phyloP scores from a whole-genome alignment of 495 filamentous ascomycete species.

The Bombardia bombarda region DNA sequence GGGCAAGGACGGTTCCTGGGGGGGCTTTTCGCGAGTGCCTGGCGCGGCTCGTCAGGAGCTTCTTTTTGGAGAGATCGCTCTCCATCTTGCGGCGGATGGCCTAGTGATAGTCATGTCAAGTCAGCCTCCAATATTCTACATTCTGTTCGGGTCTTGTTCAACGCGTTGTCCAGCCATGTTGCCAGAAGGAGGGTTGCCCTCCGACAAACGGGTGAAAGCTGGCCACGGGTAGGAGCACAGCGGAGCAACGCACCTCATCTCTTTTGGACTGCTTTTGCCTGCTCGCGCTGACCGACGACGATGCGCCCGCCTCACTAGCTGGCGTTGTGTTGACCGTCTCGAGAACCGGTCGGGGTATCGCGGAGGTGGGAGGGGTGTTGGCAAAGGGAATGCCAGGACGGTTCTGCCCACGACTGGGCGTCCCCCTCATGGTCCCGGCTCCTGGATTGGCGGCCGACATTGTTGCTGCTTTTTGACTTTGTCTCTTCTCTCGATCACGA shows the following conservation, averaged over 20 bases:
- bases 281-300: conserved; percentile 72
- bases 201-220: too few species aligned
- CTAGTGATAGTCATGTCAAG: conserved; percentile 37
- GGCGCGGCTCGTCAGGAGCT: conserved; percentile 63
- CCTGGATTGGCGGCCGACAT: conserved; percentile 32
- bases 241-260: conserved; percentile 73
- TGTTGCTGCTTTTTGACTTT: too few species aligned
- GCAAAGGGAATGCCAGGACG: conserved; percentile 64
- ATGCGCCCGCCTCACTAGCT: conserved; percentile 53
- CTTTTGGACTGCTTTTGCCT: conserved; percentile 91
- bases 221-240: conserved; percentile 7
- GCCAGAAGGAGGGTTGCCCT: too few species aligned
- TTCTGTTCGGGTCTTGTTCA: too few species aligned
- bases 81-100: conserved; percentile 96
- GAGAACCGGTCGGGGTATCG: conserved; percentile 76
- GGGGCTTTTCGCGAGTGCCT: conserved; percentile 86
- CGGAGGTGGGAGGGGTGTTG: conserved; percentile 57
- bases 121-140: conserved; percentile 20
- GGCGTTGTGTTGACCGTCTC: conserved; percentile 45
- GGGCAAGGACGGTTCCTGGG: conserved; percentile 87
- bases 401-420: conserved; percentile 51
- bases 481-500: too few species aligned
- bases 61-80: conserved; percentile 96
- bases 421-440: conserved; percentile 47
- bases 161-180: too few species aligned